Evolutionary conservation across 2,329 filamentous ascomycete genomes (phyloP), one percentile per base, ranked within the genome.

Genomic region (Penicillium sclerotigenum): DNA sequence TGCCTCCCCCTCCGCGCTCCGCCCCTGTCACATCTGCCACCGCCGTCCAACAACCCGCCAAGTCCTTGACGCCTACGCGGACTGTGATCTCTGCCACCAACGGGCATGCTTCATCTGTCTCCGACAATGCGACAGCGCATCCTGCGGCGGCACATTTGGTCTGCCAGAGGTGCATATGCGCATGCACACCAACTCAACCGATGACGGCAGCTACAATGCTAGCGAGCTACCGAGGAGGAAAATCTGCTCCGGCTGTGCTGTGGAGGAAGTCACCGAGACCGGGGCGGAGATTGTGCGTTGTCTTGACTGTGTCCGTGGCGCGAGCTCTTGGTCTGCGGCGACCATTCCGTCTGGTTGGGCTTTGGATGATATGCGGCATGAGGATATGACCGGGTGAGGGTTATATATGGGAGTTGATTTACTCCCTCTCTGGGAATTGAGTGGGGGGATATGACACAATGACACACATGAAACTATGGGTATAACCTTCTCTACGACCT

Each of bases 91-190:
- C 13, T 77, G 75, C 49, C 65, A 64, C 9, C 57, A 72, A 40
- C 66, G 74, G 36, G 69, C 73, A 34, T 77, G 75, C 50, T 77
- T 75, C 56, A 75, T 77, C 36, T 77, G 74, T 63, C 61, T 77
- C 41, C 68, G 74, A 16, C 68, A 74, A 51, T 77, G 75, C 49
- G 71, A 74, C 48, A 63, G 67, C 6, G 18, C 59, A 16, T 54
- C 67, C 46, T 76, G 73, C 52, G 52, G 60, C n/a, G 60, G 61
- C 43, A 54, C 40, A 2, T 22, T 52, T 0, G 41, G 18, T 8
- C 50, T 53, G 2, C 9, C 28, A 3, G 36, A 40, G 16, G 52
- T 33, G 16, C 47, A 51, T 1, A 49, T 50, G n/a, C 29, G 51
- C 0, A 42, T 50, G 9, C 37, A 20, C 8, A 29, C 8, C 14